phyloP scores from a whole-genome alignment of 148 eudicot genomes.

The Vaccinium macrocarpon region DNA sequence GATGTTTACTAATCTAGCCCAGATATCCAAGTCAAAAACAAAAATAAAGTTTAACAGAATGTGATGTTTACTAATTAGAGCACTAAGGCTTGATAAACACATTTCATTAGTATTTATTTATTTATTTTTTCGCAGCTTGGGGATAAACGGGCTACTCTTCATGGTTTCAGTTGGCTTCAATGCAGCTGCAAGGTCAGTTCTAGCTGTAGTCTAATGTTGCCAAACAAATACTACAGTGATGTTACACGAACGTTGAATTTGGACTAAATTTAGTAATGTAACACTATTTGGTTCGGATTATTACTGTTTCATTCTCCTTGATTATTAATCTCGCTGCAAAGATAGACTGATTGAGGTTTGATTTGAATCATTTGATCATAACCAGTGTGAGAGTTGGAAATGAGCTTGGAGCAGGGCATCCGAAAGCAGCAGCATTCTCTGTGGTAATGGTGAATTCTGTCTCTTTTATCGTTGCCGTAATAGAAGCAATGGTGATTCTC shows the following conservation, averaged over 20 bases:
- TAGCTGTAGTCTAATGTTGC: not conserved
- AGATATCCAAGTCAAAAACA: too few species aligned
- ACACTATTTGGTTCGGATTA: too few species aligned
- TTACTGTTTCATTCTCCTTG: not conserved
- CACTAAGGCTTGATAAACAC: not conserved
- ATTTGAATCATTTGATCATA: not conserved
- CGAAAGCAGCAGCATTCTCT: constrained; percentile 54
- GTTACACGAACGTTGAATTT: too few species aligned
- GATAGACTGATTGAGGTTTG: not conserved
- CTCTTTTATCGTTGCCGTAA: constrained; percentile 31
- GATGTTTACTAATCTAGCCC: not conserved
- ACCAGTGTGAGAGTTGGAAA: constrained; percentile 54
- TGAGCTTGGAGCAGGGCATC: constrained; percentile 59
- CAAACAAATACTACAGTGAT: not conserved
- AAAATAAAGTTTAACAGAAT: not conserved
- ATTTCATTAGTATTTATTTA: not conserved
- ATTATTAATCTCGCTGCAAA: not conserved
- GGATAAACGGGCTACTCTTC: constrained; percentile 22
- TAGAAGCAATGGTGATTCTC: constrained; percentile 36
- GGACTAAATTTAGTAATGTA: too few species aligned
- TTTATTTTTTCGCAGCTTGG: constrained; percentile 24
- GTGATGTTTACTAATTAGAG: not conserved
- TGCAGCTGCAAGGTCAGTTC: constrained; percentile 30
- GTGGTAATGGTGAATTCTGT: constrained; percentile 42
- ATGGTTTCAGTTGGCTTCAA: constrained; percentile 35